phyloP scores from a whole-genome alignment of 345 rosid genomes.

The Alliaria petiolata region DNA sequence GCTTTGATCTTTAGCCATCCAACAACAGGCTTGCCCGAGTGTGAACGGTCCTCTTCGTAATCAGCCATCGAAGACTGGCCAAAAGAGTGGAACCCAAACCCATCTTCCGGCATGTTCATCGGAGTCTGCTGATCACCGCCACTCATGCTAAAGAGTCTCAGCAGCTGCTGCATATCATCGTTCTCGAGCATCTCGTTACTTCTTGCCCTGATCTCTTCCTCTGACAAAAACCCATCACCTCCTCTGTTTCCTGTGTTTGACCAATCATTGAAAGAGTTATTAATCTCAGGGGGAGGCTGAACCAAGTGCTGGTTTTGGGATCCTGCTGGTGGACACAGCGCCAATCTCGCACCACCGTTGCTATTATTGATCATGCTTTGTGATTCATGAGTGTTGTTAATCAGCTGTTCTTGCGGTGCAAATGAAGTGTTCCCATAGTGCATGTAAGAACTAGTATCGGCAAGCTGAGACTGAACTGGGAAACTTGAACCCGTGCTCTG shows the following conservation, averaged over 20 bases:
- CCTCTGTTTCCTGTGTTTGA: slow-evolving; percentile 41
- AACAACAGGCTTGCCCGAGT: slow-evolving; percentile 81
- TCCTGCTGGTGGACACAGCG: slow-evolving; percentile 38
- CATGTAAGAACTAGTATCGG: slow-evolving; percentile 39
- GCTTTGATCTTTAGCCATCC: slow-evolving; percentile 99
- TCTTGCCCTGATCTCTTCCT: slow-evolving; percentile 79
- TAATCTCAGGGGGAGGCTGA: slow-evolving; percentile 32
- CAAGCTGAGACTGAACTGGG: slow-evolving; percentile 46
- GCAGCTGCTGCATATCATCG: slow-evolving; percentile 91
- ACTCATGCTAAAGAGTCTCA: slow-evolving; percentile 68
- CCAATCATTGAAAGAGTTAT: slow-evolving; percentile 49
- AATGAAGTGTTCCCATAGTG: slow-evolving; percentile 47
- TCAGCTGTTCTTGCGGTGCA: slow-evolving; percentile 46
- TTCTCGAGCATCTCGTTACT: slow-evolving; percentile 86
- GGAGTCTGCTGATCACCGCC: slow-evolving; percentile 48
- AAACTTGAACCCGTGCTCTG: slow-evolving; percentile 41
- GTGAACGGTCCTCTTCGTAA: slow-evolving; percentile 47
- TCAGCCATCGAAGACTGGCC: slow-evolving; percentile 43
- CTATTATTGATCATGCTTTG: slow-evolving; percentile 16
- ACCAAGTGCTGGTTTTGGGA: slow-evolving; percentile 37
- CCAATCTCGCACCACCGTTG: slow-evolving; percentile 28
- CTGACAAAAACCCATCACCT: slow-evolving; percentile 60
- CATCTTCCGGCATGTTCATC: slow-evolving; percentile 48
- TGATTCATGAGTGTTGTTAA: slow-evolving; percentile 21
- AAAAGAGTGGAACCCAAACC: slow-evolving; percentile 37